Percentiles rank a stretch among this genome's conserved stretches.
phyloP scores from a whole-genome alignment of 345 rosid species.

The Arabidopsis suecica region DNA sequence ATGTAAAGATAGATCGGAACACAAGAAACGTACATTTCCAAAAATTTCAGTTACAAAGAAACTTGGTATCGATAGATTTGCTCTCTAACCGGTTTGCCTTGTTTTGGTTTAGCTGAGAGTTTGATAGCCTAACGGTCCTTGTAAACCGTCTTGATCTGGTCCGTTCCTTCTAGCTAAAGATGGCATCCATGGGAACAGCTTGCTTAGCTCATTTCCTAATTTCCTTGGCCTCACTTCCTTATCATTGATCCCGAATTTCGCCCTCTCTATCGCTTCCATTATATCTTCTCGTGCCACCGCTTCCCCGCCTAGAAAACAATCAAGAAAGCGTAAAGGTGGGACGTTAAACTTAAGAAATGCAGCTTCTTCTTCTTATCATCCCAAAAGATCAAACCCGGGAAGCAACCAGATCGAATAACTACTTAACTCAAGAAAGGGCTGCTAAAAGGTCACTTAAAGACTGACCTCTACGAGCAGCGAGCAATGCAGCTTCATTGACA shows the following conservation, averaged over 20 bases:
- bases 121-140: constrained; percentile 87
- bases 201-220: constrained; percentile 77
- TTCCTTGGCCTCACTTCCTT: constrained; percentile 57
- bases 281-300: constrained; percentile 83
- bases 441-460: neutral
- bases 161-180: constrained; percentile 69
- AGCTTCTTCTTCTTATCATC: neutral
- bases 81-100: neutral
- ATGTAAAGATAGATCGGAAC: constrained; percentile 9
- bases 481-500: constrained; percentile 93
- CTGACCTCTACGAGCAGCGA: constrained; percentile 93
- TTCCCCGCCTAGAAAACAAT: constrained; percentile 66
- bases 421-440: too few relatives aligned
- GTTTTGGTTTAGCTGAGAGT: constrained; percentile 58
- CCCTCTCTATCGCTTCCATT: constrained; percentile 97
- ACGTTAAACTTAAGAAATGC: too few relatives aligned
- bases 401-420: neutral
- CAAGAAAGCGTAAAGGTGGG: too few relatives aligned
- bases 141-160: constrained; percentile 60
- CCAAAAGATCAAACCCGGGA: neutral
- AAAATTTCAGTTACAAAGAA: constrained; percentile 27
- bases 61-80: constrained; percentile 22
- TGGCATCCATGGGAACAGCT: constrained; percentile 92
- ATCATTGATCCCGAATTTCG: constrained; percentile 83
- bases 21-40: constrained; percentile 15